Evolutionary conservation across 2,329 filamentous ascomycete species (phyloP).

Genomic region (Ustulina deusta): DNA sequence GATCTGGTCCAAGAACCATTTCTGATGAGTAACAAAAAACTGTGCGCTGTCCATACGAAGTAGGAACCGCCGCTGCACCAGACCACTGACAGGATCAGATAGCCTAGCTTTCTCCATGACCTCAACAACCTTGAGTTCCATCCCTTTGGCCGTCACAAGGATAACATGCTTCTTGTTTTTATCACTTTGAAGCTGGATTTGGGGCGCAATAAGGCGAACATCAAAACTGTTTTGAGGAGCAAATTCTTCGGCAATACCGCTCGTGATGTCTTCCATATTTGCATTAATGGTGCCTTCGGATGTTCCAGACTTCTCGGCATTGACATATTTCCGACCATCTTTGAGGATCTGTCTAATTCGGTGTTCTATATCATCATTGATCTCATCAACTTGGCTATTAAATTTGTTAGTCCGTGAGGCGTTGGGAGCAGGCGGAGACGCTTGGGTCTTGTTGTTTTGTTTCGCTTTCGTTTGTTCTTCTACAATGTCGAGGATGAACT

Average conservation of each 20-base stretch:
- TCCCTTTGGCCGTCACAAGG: constrained; percentile 94
- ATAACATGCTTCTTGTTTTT: constrained; percentile 98
- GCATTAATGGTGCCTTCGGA: constrained; percentile 52
- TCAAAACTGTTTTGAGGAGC: constrained; percentile 94
- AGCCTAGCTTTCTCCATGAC: constrained; percentile 97
- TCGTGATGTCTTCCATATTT: constrained; percentile 71
- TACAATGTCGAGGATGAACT: constrained; percentile 97
- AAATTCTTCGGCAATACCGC: constrained; percentile 88
- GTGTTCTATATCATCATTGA: constrained; percentile 77
- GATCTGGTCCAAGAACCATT: constrained; percentile 85
- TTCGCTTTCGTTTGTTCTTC: constrained; percentile 89
- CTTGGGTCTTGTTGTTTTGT: constrained; percentile 51
- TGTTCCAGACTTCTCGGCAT: constrained; percentile 70
- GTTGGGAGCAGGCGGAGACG: constrained; percentile 44
- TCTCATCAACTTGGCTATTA: constrained; percentile 66
- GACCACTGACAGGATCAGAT: constrained; percentile 90
- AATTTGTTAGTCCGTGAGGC: constrained; percentile 53
- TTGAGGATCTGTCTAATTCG: constrained; percentile 86
- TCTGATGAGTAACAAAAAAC: constrained; percentile 96
- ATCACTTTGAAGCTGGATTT: constrained; percentile 98
- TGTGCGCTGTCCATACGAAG: constrained; percentile 98
- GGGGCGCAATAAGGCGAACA: constrained; percentile 92
- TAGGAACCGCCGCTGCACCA: constrained; percentile 93
- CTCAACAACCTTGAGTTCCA: constrained; percentile 97
- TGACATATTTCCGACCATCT: constrained; percentile 85